Evolutionary conservation across 2,329 filamentous ascomycete genomes (phyloP).

Genomic region (Aspergillus sp.): DNA sequence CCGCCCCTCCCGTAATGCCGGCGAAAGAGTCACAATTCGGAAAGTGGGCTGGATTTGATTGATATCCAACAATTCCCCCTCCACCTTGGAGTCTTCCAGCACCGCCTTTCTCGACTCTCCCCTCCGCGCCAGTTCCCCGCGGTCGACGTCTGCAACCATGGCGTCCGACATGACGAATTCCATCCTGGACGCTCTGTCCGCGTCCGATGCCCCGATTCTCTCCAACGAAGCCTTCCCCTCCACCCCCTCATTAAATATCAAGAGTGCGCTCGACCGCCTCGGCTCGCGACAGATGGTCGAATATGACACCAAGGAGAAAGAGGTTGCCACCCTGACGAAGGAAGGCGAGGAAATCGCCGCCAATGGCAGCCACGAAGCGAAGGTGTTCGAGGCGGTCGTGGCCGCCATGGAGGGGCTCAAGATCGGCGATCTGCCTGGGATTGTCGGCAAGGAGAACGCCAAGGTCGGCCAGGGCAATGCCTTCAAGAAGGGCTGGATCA

Average conservation of each 20-base stretch:
- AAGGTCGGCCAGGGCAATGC: constrained; percentile 88
- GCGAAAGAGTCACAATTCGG: constrained; percentile 34
- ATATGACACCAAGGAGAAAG: constrained; percentile 79
- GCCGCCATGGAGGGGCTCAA: constrained; percentile 76
- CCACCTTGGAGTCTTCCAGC: constrained; percentile 12
- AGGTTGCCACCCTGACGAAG: constrained; percentile 72
- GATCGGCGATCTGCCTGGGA: constrained; percentile 64
- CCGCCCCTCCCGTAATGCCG: constrained; percentile 23
- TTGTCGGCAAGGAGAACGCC: constrained; percentile 48
- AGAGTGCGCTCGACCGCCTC: constrained; percentile 84
- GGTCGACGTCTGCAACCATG: constrained; percentile 35
- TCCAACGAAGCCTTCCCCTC: constrained; percentile 69
- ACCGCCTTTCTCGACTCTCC: constrained; percentile 6
- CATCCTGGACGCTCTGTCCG: constrained; percentile 65
- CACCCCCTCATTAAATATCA: constrained; percentile 67
- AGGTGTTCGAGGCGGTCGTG: constrained; percentile 73
- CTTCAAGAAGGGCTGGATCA: constrained; percentile 73
- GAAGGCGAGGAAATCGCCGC: constrained; percentile 71
- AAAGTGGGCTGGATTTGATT: constrained; percentile 25
- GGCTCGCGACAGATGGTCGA: constrained; percentile 80
- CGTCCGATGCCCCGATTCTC: constrained; percentile 60
- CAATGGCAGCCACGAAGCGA: constrained; percentile 78
- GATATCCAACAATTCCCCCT: constrained; percentile 9
- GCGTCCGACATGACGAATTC: constrained; percentile 60
- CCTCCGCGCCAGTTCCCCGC: constrained; percentile 14